A percentile compares a stretch with the other conserved stretches of the same genome.
These are phyloP conservation scores for Trametes gibbosa DNA, from an alignment of 768 basidiomycete genomes.

Conservation along the genomic window DNA sequence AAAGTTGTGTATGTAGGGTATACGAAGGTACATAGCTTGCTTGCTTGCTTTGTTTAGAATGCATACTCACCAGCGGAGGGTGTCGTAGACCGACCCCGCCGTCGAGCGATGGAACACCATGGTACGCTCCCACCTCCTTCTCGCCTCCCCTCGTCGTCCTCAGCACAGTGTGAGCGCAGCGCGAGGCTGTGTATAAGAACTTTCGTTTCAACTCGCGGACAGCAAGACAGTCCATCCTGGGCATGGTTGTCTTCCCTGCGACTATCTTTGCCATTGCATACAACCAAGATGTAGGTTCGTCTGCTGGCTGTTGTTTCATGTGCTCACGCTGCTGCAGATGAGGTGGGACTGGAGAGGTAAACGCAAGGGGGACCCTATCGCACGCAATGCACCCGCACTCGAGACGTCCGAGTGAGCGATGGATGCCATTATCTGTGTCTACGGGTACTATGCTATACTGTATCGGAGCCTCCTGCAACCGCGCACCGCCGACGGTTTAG, in stretches of 20 bases:
- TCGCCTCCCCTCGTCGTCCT: background rate
- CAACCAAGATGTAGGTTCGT: conserved; percentile 37
- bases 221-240: conserved; percentile 57
- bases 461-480: background rate
- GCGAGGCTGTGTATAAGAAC: conserved; percentile 79
- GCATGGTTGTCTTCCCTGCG: conserved; percentile 64
- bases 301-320: background rate
- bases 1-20: conserved; percentile 39
- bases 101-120: conserved; percentile 58
- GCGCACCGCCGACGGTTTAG: conserved; percentile 30
- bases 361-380: conserved; percentile 43
- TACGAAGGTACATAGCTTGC: conserved; percentile 45
- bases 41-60: background rate
- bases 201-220: conserved; percentile 78
- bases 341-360: conserved; percentile 56
- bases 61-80: conserved; percentile 1
- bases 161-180: conserved; percentile 39
- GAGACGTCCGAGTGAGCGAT: conserved; percentile 24
- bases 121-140: conserved; percentile 34
- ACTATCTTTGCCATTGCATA: conserved; percentile 45
- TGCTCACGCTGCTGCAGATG: conserved; percentile 32
- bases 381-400: conserved; percentile 17
- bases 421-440: background rate
- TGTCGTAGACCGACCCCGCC: conserved; percentile 43
- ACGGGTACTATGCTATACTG: conserved; percentile 12